These are phyloP conservation scores for Chalara sp. DNA, from an alignment of 2,329 filamentous ascomycete genomes.

Conservation along the genomic window DNA sequence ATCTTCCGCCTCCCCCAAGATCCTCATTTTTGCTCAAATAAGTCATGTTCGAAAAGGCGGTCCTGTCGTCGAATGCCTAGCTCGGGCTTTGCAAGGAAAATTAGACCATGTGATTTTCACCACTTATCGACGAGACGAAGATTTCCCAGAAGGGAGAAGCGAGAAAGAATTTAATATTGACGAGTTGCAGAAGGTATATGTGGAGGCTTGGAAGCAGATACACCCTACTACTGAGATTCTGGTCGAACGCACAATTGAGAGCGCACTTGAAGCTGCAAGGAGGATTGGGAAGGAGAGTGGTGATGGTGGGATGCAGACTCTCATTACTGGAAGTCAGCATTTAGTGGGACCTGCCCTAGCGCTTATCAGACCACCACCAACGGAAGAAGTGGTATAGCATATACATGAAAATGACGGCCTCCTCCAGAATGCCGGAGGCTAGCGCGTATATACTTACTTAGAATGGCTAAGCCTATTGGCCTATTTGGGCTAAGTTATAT, in stretches of 20 bases:
- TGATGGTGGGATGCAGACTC: constrained; percentile 17
- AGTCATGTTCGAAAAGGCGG: constrained; percentile 2
- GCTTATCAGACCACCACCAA: neutral
- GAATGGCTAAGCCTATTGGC: too few species aligned
- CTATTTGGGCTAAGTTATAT: too few species aligned
- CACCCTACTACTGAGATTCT: constrained; percentile 12
- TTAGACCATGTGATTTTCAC: constrained; percentile 14
- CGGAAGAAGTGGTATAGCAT: too few species aligned
- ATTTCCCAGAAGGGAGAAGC: constrained; percentile 2
- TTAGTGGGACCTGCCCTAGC: constrained; percentile 43
- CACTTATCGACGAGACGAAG: constrained; percentile 7
- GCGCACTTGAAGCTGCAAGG: constrained; percentile 43
- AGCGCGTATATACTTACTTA: too few species aligned
- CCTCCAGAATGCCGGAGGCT: too few species aligned
- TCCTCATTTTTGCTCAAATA: constrained; percentile 12
- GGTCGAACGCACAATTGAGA: constrained; percentile 45
- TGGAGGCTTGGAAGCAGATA: constrained; percentile 10
- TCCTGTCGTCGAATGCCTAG: constrained; percentile 5
- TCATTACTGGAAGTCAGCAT: constrained; percentile 57
- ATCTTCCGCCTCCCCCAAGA: neutral
- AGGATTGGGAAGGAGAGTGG: constrained; percentile 23
- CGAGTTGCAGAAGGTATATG: constrained; percentile 7
- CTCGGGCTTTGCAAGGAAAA: constrained; percentile 5
- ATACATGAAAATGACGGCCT: too few species aligned
- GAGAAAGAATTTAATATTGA: constrained; percentile 2